A percentile compares a stretch with the other conserved stretches of the same genome.
phyloP scores from a whole-genome alignment of 768 basidiomycete genomes.

The Tephrocybe rancida region DNA sequence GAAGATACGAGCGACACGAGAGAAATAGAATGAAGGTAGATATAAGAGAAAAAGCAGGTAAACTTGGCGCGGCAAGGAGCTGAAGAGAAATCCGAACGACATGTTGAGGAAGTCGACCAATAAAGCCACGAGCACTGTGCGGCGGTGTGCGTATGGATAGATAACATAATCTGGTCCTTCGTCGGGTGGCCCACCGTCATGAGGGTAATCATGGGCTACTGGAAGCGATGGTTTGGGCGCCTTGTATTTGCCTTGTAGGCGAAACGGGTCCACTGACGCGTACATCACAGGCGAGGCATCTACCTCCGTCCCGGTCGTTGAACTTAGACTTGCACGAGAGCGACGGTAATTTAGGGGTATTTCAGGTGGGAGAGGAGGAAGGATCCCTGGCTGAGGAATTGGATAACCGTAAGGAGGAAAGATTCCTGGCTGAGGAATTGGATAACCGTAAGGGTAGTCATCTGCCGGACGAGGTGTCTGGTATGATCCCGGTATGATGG shows the following conservation, averaged over 20 bases:
- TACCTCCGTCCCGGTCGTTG: background rate
- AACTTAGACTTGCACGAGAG: too few species aligned
- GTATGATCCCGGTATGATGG: background rate
- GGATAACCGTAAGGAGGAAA: too few species aligned
- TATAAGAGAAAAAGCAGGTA: conserved; percentile 44
- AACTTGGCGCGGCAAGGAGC: background rate
- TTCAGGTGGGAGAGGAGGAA: too few species aligned
- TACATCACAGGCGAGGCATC: background rate
- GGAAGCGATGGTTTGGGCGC: background rate
- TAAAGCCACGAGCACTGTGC: conserved; percentile 36
- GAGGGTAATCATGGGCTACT: background rate
- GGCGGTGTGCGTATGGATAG: background rate
- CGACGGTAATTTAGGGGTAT: too few species aligned
- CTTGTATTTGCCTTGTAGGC: background rate
- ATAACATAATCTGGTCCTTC: conserved; percentile 1
- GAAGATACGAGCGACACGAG: conserved; percentile 75
- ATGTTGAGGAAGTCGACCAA: conserved; percentile 58
- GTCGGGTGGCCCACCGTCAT: background rate
- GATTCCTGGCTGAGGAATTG: too few species aligned
- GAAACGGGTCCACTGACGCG: conserved; percentile 18
- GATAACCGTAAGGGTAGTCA: too few species aligned
- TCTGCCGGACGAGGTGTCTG: too few species aligned
- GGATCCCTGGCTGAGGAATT: too few species aligned
- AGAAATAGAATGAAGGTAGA: conserved; percentile 75
- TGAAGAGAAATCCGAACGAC: conserved; percentile 23